Evolutionary conservation across 2,329 filamentous ascomycete genomes (phyloP).

Genomic region (Exutisphaerella laricina): DNA sequence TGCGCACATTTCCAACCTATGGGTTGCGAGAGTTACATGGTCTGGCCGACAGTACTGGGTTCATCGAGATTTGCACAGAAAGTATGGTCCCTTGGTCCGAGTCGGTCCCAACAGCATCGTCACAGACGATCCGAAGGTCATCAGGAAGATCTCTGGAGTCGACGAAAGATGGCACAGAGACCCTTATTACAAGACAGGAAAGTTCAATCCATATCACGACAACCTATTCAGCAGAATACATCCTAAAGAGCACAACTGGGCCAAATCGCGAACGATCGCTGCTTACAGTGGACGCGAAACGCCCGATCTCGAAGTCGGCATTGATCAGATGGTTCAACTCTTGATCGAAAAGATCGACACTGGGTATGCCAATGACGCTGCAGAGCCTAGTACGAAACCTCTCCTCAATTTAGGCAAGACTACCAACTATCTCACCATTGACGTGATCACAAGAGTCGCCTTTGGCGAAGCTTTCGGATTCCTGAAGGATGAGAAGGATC

Average conservation of each 20-base stretch:
- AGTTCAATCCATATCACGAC: slow-evolving; percentile 6
- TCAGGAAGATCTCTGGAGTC: slow-evolving; percentile 3
- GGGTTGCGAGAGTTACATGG: not conserved
- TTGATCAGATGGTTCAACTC: slow-evolving; percentile 1
- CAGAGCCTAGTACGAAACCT: no score
- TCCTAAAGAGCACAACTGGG: slow-evolving; percentile 3
- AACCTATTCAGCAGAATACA: slow-evolving; percentile 5
- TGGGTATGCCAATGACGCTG: slow-evolving; percentile 3
- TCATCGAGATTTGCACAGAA: slow-evolving; percentile 2
- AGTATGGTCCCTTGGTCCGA: slow-evolving; percentile 2
- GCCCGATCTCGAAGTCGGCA: slow-evolving; percentile 2
- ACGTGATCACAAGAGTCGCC: no score
- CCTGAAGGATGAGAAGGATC: no score
- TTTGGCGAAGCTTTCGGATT: no score
- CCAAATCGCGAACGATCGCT: slow-evolving; percentile 3
- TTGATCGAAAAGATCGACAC: not conserved
- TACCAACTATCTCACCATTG: no score
- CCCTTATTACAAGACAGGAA: slow-evolving; percentile 5
- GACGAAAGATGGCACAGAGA: slow-evolving; percentile 2
- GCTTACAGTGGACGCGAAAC: slow-evolving; percentile 4
- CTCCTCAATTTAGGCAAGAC: no score
- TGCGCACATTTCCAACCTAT: slow-evolving; percentile 2
- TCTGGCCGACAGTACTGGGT: slow-evolving; percentile 3
- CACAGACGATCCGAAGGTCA: not conserved
- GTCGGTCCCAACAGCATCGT: slow-evolving; percentile 2